phyloP scores from a whole-genome alignment of 352 stramenopile genomes.

The Globisporangium cystogenes region DNA sequence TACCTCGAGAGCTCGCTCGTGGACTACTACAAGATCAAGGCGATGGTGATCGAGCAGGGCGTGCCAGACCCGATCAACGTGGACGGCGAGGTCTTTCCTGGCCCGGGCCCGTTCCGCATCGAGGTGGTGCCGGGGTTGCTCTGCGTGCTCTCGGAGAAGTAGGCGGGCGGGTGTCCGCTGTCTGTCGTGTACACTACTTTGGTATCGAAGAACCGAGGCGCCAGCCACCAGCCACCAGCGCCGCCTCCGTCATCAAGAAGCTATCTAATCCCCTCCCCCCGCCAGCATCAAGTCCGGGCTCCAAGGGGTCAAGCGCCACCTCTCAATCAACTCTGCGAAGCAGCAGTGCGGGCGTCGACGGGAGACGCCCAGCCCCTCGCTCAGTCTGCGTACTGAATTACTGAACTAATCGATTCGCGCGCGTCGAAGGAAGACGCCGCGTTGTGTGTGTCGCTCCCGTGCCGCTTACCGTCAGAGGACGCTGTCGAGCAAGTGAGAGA shows the following conservation, averaged over 20 bases:
- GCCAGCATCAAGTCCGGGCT: not conserved
- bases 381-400: not conserved
- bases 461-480: not conserved
- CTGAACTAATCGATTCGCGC: not conserved
- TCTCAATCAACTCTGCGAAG: not conserved
- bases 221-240: too few species aligned
- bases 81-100: slow-evolving; percentile 65
- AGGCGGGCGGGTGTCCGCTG: slow-evolving; percentile 3
- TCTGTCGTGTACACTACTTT: not conserved
- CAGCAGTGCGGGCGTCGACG: not conserved
- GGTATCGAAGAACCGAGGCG: not conserved
- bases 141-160: slow-evolving; percentile 76
- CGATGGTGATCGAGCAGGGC: slow-evolving; percentile 62
- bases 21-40: slow-evolving; percentile 76
- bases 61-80: slow-evolving; percentile 66
- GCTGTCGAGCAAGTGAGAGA: too few species aligned
- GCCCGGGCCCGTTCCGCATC: slow-evolving; percentile 58
- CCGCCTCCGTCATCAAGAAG: not conserved
- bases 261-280: not conserved
- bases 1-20: slow-evolving; percentile 56
- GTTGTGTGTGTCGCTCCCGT: not conserved
- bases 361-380: not conserved
- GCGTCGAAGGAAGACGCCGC: slow-evolving; percentile 9
- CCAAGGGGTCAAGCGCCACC: too few species aligned
- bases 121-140: slow-evolving; percentile 69